Percentiles rank a stretch among this genome's conserved stretches.
Evolutionary conservation across 345 rosid species (phyloP).

Genomic region (Bretschneidera sinensis): DNA sequence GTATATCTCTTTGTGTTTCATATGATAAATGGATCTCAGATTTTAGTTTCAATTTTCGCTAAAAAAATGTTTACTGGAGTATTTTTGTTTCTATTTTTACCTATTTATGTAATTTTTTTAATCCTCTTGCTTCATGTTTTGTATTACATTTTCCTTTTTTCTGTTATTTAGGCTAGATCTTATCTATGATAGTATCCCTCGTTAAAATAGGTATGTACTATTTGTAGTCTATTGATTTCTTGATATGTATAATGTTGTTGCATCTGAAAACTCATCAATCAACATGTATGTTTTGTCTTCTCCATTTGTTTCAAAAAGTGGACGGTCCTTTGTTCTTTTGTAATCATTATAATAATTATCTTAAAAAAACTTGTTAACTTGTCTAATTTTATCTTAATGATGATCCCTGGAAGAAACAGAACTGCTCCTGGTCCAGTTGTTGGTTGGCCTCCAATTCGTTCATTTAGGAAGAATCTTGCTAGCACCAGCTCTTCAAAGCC

Average conservation of each 20-base stretch:
- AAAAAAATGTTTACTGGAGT: no score
- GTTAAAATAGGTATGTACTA: no score
- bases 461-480: conserved; percentile 84
- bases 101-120: background rate
- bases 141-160: conserved; percentile 10
- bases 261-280: no score
- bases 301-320: no score
- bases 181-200: no score
- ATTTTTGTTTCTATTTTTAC: no score
- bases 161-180: no score
- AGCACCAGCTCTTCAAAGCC: conserved; percentile 57
- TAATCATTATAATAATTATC: background rate
- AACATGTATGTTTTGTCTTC: no score
- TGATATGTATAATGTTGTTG: no score
- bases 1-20: conserved; percentile 5
- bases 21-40: conserved; percentile 19
- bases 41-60: background rate
- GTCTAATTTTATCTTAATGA: no score
- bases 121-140: conserved; percentile 11
- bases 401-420: conserved; percentile 33
- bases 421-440: conserved; percentile 95
- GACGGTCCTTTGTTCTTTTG: no score
- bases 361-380: background rate
- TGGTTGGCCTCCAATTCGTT: conserved; percentile 98
- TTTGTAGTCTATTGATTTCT: no score